Conservation (phyloP, 1,139 yeast species). For the Taphrina deformans region DNA sequence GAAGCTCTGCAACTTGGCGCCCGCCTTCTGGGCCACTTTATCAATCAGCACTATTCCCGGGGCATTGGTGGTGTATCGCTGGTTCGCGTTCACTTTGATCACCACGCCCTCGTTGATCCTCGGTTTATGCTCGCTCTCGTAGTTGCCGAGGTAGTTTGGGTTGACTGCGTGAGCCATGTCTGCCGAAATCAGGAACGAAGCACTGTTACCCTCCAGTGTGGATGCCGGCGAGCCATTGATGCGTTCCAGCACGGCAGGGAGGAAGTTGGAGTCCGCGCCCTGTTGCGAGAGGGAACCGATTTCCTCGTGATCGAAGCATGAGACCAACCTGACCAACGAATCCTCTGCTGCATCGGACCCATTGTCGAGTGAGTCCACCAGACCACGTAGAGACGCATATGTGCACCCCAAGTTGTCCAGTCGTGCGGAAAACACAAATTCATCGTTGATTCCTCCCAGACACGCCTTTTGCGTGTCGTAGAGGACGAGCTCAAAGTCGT, state of each 20-base stretch:
- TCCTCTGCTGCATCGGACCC: conserved; percentile 48
- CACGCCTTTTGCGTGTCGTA: conserved; percentile 81
- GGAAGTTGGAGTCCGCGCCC: conserved; percentile 91
- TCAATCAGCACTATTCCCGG: conserved; percentile 81
- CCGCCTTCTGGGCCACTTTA: conserved; percentile 63
- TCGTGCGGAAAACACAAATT: conserved; percentile 90
- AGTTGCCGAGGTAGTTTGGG: conserved; percentile 77
- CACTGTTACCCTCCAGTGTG: conserved; percentile 62
- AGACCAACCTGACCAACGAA: conserved; percentile 63
- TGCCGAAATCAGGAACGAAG: conserved; percentile 84
- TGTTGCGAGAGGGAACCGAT: conserved; percentile 91
- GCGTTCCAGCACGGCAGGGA: conserved; percentile 58
- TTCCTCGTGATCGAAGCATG: conserved; percentile 93
- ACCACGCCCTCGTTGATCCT: conserved; percentile 86
- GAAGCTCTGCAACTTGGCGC: conserved; percentile 62
- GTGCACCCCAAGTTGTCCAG: conserved; percentile 65
- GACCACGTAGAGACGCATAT: conserved; percentile 64
- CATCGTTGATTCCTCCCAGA: conserved; percentile 85
- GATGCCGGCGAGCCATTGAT: conserved; percentile 31
- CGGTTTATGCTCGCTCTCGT: conserved; percentile 79
- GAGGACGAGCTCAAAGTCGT: conserved; percentile 86
- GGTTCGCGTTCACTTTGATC: conserved; percentile 89
- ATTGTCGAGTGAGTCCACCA: conserved; percentile 55
- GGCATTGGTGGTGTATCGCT: conserved; percentile 90
- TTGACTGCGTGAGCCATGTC: conserved; percentile 98